Evolutionary conservation across 2,329 filamentous ascomycete species (phyloP).

Genomic region (Colletotrichum chrysophilum): DNA sequence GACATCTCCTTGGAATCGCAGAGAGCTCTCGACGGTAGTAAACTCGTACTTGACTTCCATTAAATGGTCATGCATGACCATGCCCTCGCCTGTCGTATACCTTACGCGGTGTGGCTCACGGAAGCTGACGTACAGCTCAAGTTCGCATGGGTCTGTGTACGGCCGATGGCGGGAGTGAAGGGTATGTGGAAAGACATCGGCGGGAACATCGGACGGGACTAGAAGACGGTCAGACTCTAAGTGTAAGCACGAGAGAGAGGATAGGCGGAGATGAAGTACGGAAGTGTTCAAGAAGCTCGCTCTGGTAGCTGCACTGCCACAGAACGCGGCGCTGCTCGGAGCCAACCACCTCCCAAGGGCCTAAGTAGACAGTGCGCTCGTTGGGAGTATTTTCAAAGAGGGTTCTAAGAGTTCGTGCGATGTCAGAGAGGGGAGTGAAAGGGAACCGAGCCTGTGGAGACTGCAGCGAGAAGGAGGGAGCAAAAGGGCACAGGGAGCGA

Average conservation of each 20-base stretch:
- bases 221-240: slow-evolving; percentile 11
- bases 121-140: slow-evolving; percentile 55
- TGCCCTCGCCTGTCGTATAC: slow-evolving; percentile 51
- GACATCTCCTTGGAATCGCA: slow-evolving; percentile 55
- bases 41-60: slow-evolving; percentile 57
- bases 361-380: slow-evolving; percentile 56
- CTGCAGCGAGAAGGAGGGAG: not conserved
- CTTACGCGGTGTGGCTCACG: slow-evolving; percentile 52
- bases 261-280: slow-evolving; percentile 37
- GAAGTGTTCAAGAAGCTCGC: slow-evolving; percentile 57
- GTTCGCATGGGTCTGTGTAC: slow-evolving; percentile 53
- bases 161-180: slow-evolving; percentile 56
- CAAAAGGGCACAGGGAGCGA: not conserved
- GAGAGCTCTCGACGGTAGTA: slow-evolving; percentile 50
- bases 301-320: slow-evolving; percentile 59
- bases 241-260: not conserved
- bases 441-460: not conserved
- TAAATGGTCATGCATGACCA: slow-evolving; percentile 52
- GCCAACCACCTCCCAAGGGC: slow-evolving; percentile 57
- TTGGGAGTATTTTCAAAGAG: slow-evolving; percentile 55
- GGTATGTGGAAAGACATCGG: slow-evolving; percentile 53
- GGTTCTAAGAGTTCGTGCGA: slow-evolving; percentile 37
- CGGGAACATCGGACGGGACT: slow-evolving; percentile 52
- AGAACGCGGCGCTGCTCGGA: slow-evolving; percentile 53
- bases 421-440: slow-evolving; percentile 4